Base-by-base conservation (phyloP, 768 basidiomycete species). In the Leucocoprinus leucothites region DNA sequence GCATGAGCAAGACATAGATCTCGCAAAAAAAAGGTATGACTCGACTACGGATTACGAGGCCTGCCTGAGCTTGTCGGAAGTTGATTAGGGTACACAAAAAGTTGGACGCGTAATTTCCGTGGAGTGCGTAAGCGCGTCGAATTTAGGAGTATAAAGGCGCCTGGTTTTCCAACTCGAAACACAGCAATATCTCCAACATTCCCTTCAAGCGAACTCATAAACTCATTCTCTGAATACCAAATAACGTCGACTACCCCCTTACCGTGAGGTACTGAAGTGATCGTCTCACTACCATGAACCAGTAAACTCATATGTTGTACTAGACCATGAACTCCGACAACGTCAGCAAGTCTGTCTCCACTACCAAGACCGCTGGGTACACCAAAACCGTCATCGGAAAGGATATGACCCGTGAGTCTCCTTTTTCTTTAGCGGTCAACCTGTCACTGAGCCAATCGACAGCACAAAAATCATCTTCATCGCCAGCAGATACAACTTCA, bases 301-400 rank as follows among this genome's bases (percentile, higher is more conserved):
- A 2, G 24, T 53, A 13, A 53, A 1, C n/a, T 36, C 6, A n/a
- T 19, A 24, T 9, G 9, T 46, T 36, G 21, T 35, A 11, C 8
- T 38, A 53, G 45, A 18, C 6, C 9, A 53, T 53, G 52, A 9
- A 36, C 28, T 26, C 52, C 26, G n/a, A 43, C n/a, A 47, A 24
- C n/a, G 34, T 14, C 44, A 53, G 47, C 43, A 53, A 53, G 21
- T 25, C 43, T 14, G 45, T 53, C 16, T 53, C 52, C 11, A 46
- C 52, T 11, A 42, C 43, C 34, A 35, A 46, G 24, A 35, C 52
- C 25, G 35, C 52, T 38, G 52, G 52, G 3, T 53, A 53, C 34
- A 53, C 52, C 21, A 35, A 53, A n/a, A 40, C 43, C 8, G 49
- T 57, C 21, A 40, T 57, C 26, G 50, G 49, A 19, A 57, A 57